These are phyloP conservation scores for Drechslerella dactyloides DNA, from an alignment of 2,329 filamentous ascomycete species.

Conservation along the genomic window DNA sequence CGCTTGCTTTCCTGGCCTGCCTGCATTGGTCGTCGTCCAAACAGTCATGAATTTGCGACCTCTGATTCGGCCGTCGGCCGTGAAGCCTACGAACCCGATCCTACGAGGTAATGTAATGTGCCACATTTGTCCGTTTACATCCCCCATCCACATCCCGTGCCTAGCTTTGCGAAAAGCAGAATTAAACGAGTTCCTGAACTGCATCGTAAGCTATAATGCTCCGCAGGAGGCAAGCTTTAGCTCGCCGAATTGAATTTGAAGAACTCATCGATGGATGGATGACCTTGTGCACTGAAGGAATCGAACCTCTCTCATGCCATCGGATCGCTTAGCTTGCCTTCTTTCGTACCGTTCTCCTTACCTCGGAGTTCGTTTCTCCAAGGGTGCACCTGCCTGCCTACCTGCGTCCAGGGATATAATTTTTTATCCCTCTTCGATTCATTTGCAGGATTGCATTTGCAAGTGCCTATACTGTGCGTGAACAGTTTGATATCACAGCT, in stretches of 20 bases:
- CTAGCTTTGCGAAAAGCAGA: neutral
- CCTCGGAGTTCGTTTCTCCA: slow-evolving; percentile 45
- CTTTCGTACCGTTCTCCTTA: slow-evolving; percentile 26
- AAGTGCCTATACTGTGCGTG: neutral
- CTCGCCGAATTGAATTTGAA: neutral
- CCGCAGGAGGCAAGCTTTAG: too few relatives aligned
- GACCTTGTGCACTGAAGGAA: neutral
- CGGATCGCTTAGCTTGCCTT: slow-evolving; percentile 45
- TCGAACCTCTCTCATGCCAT: neutral
- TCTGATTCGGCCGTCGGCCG: slow-evolving; percentile 25
- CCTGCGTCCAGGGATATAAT: slow-evolving; percentile 22
- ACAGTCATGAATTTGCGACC: slow-evolving; percentile 36
- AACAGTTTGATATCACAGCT: neutral
- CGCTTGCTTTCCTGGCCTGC: slow-evolving; percentile 23
- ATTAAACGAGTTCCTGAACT: neutral
- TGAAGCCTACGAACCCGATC: neutral
- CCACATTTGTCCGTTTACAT: neutral
- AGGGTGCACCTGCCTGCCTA: slow-evolving; percentile 36
- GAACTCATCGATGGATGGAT: slow-evolving; percentile 40
- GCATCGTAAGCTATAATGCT: too few relatives aligned
- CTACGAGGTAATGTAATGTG: neutral
- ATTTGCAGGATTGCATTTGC: neutral
- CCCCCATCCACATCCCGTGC: neutral
- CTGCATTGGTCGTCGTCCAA: slow-evolving; percentile 29
- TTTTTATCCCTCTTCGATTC: slow-evolving; percentile 7